Percentiles rank a stretch among this genome's conserved stretches.
These are phyloP conservation scores for Datura wrightii DNA, from an alignment of 257 asterid genomes.

Conservation along the genomic window DNA sequence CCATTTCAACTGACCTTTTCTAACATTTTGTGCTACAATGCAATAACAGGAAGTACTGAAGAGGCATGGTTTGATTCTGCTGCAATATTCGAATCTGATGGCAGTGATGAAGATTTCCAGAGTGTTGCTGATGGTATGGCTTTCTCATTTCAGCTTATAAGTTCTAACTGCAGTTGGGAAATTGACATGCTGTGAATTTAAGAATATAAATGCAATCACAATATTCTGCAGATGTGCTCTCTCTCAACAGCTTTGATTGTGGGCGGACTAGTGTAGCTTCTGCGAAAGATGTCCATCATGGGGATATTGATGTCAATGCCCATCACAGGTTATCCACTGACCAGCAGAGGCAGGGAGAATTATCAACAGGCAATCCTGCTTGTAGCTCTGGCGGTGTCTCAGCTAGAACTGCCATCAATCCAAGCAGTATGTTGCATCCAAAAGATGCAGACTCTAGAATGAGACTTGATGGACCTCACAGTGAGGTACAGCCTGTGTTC, in stretches of 20 bases:
- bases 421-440: constrained; percentile 41
- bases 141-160: neutral
- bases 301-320: constrained; percentile 43
- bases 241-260: constrained; percentile 57
- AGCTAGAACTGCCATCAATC: constrained; percentile 42
- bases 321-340: constrained; percentile 42
- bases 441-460: constrained; percentile 38
- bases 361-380: constrained; percentile 45
- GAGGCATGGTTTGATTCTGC: constrained; percentile 95
- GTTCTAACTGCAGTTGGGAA: neutral
- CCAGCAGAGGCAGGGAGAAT: constrained; percentile 44
- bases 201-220: neutral
- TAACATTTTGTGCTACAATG: constrained; percentile 13
- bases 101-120: constrained; percentile 91
- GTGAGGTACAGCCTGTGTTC: constrained; percentile 57
- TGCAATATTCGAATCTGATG: constrained; percentile 75
- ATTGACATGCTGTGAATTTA: neutral
- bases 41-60: constrained; percentile 64
- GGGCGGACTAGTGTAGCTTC: constrained; percentile 39
- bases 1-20: neutral
- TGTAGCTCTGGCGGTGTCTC: constrained; percentile 52
- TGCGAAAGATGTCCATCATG: constrained; percentile 36
- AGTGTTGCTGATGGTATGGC: constrained; percentile 85
- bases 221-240: constrained; percentile 57
- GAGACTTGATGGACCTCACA: constrained; percentile 51